Evolutionary conservation across 768 basidiomycete genomes (phyloP), one percentile per base, ranked within the genome.

Genomic region (Kwoniella botswanensis): DNA sequence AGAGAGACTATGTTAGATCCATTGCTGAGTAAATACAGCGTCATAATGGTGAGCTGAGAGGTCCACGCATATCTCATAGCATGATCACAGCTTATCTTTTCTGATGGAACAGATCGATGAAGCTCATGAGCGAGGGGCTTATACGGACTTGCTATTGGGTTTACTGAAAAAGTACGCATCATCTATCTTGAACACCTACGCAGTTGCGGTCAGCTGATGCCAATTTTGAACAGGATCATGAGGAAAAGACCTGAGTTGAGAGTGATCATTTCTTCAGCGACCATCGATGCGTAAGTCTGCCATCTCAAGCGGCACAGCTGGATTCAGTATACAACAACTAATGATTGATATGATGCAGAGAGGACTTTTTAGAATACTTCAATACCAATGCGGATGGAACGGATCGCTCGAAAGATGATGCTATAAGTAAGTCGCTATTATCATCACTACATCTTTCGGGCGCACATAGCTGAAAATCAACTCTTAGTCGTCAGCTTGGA

Each of bases 61-160:
- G 35, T 35, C 18, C 50, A 67, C 42, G 11, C 56, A 24, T 43
- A 43, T 74, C 42, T 55, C 53, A 62, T 17, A 12, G 42, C 18
- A 6, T n/a, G n/a, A 29, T 15, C 17, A 57, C 12, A 63, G n/a
- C 29, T 52, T 58, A 59, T 21, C 22, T 53, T n/a, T n/a, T 63
- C 12, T 21, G 7, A 17, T 15, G 11, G 43, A 3, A 12, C 44
- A 96, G 94, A 90, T 99, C 58, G 97, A 99, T 76, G 97, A 98
- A 86, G 97, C 94, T 0, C 97, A 99, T 81, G 97, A 99, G 81
- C 87, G 97, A 43, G 93, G 93, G 77, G 86, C 93, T n/a, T 96
- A 98, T 82, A 98, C 95, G 0, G 97, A 99, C 82, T 85, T 99
- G 11, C 85, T 99, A 1, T 86, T 99, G 1, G 96, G 96, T 0